Evolutionary conservation across 2,329 filamentous ascomycete species (phyloP).

Genomic region (Trichoderma atrobrunneum): DNA sequence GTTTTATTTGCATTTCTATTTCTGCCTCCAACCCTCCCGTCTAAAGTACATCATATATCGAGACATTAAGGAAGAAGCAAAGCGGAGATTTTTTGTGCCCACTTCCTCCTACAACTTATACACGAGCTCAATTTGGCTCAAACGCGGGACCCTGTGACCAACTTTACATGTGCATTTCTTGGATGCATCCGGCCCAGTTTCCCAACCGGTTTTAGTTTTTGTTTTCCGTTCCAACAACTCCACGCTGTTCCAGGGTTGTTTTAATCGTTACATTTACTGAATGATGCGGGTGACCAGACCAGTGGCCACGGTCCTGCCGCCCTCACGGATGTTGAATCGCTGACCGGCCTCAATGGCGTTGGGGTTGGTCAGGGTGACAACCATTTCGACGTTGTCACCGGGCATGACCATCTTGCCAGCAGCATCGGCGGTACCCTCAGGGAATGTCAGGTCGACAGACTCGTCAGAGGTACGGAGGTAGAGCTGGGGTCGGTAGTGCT

Average conservation of each 20-base stretch:
- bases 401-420: constrained; percentile 86
- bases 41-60: constrained; percentile 36
- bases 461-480: constrained; percentile 91
- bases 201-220: constrained; percentile 16
- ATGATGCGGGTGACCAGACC: constrained; percentile 75
- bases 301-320: constrained; percentile 84
- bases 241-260: constrained; percentile 18
- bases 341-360: constrained; percentile 87
- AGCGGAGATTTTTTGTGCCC: constrained; percentile 41
- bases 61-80: constrained; percentile 40
- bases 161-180: not conserved
- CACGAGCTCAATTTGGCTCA: constrained; percentile 35
- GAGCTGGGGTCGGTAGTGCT: constrained; percentile 96
- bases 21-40: constrained; percentile 25
- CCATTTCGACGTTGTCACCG: constrained; percentile 98
- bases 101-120: constrained; percentile 34
- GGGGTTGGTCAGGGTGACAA: constrained; percentile 79
- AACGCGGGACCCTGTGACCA: constrained; percentile 24
- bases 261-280: constrained; percentile 41
- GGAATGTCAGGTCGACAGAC: constrained; percentile 77
- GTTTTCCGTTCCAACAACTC: constrained; percentile 6
- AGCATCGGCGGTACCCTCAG: constrained; percentile 73
- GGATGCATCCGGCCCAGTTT: not conserved
- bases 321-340: constrained; percentile 98
- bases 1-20: constrained; percentile 19